Percentiles rank a stretch among this genome's conserved stretches.
Conservation (phyloP, 257 asterid species). For the Plantago elongata region DNA sequence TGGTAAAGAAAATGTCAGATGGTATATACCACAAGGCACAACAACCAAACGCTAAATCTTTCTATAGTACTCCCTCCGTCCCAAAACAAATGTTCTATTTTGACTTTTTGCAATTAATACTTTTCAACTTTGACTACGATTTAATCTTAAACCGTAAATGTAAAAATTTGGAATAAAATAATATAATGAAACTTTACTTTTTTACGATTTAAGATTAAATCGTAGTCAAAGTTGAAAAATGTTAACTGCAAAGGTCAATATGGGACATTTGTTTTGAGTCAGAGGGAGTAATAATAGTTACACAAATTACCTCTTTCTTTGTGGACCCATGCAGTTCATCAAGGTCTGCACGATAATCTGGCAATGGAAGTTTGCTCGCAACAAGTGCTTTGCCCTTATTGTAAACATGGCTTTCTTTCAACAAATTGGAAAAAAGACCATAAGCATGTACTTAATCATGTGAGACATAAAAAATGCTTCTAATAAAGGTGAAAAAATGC, state of each 20-base stretch:
- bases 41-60: too few species aligned
- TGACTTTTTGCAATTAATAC: too few species aligned
- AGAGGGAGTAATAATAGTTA: conserved; percentile 14
- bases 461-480: background rate
- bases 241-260: conserved; percentile 11
- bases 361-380: conserved; percentile 87
- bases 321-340: conserved; percentile 89
- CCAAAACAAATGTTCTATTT: too few species aligned
- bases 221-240: background rate
- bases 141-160: too few species aligned
- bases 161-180: too few species aligned
- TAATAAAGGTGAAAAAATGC: background rate
- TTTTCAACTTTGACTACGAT: too few species aligned
- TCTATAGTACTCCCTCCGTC: too few species aligned
- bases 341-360: conserved; percentile 94
- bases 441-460: conserved; percentile 11
- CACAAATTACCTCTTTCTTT: conserved; percentile 64
- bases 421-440: conserved; percentile 36
- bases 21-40: too few species aligned
- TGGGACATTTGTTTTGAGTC: conserved; percentile 13
- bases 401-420: conserved; percentile 88
- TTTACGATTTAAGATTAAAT: too few species aligned
- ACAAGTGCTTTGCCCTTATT: conserved; percentile 88
- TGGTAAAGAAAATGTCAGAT: background rate
- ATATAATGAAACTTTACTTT: too few species aligned